Percentiles rank a stretch among this genome's conserved stretches.
Evolutionary conservation across 352 stramenopile genomes (phyloP).

Genomic region (Lagenidium giganteum): DNA sequence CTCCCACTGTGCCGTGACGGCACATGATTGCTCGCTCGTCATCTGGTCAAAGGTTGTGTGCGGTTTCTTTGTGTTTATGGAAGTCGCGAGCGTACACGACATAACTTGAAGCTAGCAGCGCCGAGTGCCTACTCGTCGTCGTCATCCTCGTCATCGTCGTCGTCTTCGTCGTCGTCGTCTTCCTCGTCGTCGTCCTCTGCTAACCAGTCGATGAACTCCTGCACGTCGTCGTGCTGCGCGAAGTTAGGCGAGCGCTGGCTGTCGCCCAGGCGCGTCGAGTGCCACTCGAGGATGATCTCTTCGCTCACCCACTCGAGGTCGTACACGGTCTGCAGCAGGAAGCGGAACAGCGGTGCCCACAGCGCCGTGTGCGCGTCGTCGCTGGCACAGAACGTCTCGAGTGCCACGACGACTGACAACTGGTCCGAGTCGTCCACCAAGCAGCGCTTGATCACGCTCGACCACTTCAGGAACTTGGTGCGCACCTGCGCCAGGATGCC

Average conservation of each 20-base stretch:
- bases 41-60: not conserved
- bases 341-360: constrained; percentile 80
- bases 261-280: constrained; percentile 38
- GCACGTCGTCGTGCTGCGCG: constrained; percentile 55
- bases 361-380: constrained; percentile 31
- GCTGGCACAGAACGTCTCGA: constrained; percentile 41
- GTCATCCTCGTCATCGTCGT: constrained; percentile 19
- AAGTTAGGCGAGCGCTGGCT: constrained; percentile 40
- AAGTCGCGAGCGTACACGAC: too few species aligned
- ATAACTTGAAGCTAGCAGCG: too few species aligned
- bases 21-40: not conserved
- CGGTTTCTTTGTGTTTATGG: not conserved
- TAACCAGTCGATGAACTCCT: constrained; percentile 93
- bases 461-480: constrained; percentile 84
- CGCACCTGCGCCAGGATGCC: constrained; percentile 69
- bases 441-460: constrained; percentile 83
- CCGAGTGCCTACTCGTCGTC: constrained; percentile 16
- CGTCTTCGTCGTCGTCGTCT: constrained; percentile 28
- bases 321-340: constrained; percentile 89
- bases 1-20: not conserved
- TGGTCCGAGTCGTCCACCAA: constrained; percentile 71
- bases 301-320: constrained; percentile 89
- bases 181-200: constrained; percentile 59
- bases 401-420: constrained; percentile 36
- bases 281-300: constrained; percentile 88